Evolutionary conservation across 345 rosid genomes (phyloP).

Genomic region (Barbarea vulgaris): DNA sequence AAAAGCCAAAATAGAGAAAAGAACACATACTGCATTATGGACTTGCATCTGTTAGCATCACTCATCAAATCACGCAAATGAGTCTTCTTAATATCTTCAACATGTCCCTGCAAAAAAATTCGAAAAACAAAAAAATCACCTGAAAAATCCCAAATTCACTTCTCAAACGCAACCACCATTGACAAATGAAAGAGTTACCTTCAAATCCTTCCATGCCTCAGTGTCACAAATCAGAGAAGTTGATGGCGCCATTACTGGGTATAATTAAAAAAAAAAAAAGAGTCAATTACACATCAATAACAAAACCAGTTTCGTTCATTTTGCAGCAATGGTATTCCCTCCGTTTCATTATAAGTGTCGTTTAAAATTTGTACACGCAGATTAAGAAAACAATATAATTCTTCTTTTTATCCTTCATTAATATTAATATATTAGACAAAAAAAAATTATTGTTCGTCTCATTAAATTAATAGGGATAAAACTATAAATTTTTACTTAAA

Average conservation of each 20-base stretch:
- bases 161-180: not conserved
- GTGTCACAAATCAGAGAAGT: constrained; percentile 68
- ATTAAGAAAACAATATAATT: too few relatives aligned
- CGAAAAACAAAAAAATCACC: not conserved
- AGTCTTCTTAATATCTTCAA: constrained; percentile 69
- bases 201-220: constrained; percentile 83
- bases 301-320: not conserved
- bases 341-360: too few relatives aligned
- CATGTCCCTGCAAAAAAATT: constrained; percentile 53
- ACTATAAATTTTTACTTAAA: too few relatives aligned
- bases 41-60: constrained; percentile 65
- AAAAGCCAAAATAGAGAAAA: not conserved
- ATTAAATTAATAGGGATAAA: too few relatives aligned
- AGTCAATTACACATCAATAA: not conserved
- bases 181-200: constrained; percentile 47
- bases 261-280: not conserved
- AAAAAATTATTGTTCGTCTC: too few relatives aligned
- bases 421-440: too few relatives aligned
- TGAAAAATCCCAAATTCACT: constrained; percentile 2
- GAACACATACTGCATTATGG: constrained; percentile 68
- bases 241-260: constrained; percentile 58
- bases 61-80: constrained; percentile 83
- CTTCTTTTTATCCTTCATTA: too few relatives aligned
- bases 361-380: too few relatives aligned
- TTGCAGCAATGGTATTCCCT: not conserved